Evolutionary conservation across 2,329 filamentous ascomycete genomes (phyloP).

Genomic region (Nakataea oryzae): DNA sequence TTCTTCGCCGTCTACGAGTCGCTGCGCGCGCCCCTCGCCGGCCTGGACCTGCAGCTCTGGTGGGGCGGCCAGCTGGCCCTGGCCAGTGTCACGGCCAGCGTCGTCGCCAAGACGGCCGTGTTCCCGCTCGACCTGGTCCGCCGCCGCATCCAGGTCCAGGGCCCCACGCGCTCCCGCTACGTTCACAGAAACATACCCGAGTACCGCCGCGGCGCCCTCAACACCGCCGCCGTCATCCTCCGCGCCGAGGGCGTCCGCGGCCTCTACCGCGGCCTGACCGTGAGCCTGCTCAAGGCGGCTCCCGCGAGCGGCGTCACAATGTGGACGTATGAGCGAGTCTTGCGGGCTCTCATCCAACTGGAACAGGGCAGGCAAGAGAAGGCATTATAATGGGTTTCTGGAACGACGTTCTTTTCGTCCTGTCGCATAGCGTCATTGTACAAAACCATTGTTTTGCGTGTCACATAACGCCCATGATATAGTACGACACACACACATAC

Average conservation of each 20-base stretch:
- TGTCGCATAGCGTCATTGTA: neutral
- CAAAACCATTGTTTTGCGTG: neutral
- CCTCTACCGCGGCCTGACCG: constrained; percentile 77
- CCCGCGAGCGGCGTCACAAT: constrained; percentile 88
- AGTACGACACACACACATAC: too few relatives aligned
- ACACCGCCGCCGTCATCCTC: constrained; percentile 59
- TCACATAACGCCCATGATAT: too few relatives aligned
- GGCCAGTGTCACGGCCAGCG: constrained; percentile 69
- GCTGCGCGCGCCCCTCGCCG: constrained; percentile 49
- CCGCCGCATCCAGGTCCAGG: constrained; percentile 91
- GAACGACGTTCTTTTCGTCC: neutral
- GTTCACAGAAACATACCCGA: constrained; percentile 81
- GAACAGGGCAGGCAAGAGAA: constrained; percentile 15
- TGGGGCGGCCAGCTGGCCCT: constrained; percentile 68
- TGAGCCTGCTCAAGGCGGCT: constrained; percentile 86
- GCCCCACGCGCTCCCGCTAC: constrained; percentile 69
- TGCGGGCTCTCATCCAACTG: constrained; percentile 45
- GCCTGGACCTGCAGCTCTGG: constrained; percentile 45
- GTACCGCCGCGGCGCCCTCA: constrained; percentile 57
- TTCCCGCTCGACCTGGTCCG: constrained; percentile 90
- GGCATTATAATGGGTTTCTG: neutral
- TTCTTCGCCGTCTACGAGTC: constrained; percentile 89
- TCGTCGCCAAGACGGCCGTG: constrained; percentile 77
- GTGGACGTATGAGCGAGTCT: constrained; percentile 80
- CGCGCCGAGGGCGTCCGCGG: constrained; percentile 65